Conservation (phyloP, 371 early-diverging fungal species). For the Syncephalastrum monosporum region DNA sequence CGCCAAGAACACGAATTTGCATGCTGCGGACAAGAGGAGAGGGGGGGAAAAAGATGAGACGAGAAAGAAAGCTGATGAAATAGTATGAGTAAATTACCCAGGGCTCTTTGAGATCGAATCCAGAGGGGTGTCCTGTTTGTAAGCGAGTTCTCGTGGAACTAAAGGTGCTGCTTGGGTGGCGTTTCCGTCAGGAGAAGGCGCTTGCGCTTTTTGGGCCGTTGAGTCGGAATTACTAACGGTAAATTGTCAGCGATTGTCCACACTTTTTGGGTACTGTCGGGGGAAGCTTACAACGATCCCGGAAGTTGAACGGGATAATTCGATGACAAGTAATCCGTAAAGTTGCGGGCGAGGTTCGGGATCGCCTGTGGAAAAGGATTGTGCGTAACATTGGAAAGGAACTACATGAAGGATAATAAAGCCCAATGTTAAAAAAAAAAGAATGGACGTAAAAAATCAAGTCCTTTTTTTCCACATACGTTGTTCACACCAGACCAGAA, state of each 20-base stretch:
- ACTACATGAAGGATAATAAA: conserved; percentile 18
- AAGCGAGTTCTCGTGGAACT: not conserved
- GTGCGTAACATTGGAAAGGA: conserved; percentile 48
- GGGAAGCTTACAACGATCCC: conserved; percentile 33
- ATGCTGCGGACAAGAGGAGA: conserved; percentile 18
- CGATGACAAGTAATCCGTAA: conserved; percentile 46
- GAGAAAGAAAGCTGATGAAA: not conserved
- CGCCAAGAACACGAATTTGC: conserved; percentile 70
- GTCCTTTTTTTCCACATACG: conserved; percentile 15
- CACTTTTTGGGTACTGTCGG: not conserved
- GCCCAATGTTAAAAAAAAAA: conserved; percentile 2
- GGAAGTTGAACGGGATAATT: conserved; percentile 36
- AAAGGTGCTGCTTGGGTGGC: not conserved
- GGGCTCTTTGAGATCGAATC: conserved; percentile 3
- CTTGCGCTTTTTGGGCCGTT: not conserved
- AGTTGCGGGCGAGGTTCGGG: conserved; percentile 48
- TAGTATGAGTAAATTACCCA: conserved; percentile 4
- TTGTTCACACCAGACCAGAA: conserved; percentile 49
- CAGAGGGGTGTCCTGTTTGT: not conserved
- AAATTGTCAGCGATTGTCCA: too few species aligned
- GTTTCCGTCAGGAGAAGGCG: not conserved
- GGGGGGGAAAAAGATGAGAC: not conserved
- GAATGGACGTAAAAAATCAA: conserved; percentile 1
- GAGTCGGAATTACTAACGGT: not conserved
- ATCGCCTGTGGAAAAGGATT: conserved; percentile 50